Base-by-base conservation (phyloP, 148 eudicot species). In the Hydrangea macrophylla region DNA sequence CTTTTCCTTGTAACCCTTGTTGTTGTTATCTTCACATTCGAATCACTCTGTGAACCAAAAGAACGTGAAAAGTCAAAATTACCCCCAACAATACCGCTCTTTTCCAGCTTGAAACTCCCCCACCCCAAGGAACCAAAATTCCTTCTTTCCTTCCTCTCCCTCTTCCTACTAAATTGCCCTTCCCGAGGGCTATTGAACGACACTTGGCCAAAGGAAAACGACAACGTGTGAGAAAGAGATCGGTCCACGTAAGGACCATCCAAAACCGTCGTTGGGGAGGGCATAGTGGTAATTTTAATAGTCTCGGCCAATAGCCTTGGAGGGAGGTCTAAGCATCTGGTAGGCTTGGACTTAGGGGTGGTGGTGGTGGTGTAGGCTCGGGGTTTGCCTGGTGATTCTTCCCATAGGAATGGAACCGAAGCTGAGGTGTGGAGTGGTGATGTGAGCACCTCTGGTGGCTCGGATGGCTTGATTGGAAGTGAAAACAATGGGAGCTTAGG, bases 401-500 rank as follows among this genome's bases (percentile, higher is more conserved):
- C 98, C 98, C 98, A 93, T 7, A 57, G 55, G 70, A 93, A 93
- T 0, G 98, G 98, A n/a, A 93, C 50, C 3, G 96, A 81, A 2
- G 70, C 89, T 61, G 63, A 70, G 27, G 92, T 77, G 4, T 75
- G 80, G 50, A 82, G 76, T 8, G 98, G 98, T 11, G 96, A 96
- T 0, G 98, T 93, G n/a, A 70, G 39, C 30, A 74, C 53, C 23
- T 78, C 82, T 5, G 72, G 75, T 17, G 86, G 78, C 71, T 73
- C 77, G 24, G 69, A 68, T 26, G 64, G 81, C 71, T 78, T 85
- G 64, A 35, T 73, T 15, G 88, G 90, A 1, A 86, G 78, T 17
- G 75, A 65, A 1, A 70, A 69, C 13, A 85, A 71, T 2, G 86
- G 33, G 3, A 90, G 88, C 65, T 85, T 83, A 0, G 88, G 90